Evolutionary conservation across 2,329 filamentous ascomycete species (phyloP), one percentile per base, ranked within the genome.

Genomic region (Cryphonectria parasitica): DNA sequence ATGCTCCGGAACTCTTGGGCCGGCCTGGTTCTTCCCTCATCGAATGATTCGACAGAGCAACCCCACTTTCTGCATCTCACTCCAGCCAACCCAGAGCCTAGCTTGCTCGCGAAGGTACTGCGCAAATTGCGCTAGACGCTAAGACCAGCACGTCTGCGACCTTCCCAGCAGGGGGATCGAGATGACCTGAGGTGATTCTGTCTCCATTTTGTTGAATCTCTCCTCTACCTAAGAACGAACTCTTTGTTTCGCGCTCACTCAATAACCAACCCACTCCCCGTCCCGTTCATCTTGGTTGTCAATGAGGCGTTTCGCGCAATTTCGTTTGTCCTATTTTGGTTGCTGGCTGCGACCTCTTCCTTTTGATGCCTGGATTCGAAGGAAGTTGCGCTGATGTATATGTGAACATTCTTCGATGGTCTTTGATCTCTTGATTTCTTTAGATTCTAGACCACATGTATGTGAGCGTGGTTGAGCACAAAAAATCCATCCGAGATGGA

Each of bases 41-140:
- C 62, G 62, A 69, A 36, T 69, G 68, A 69, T 69, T 61, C 54
- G 68, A 65, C 64, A 61, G 39, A 64, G 31, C n/a, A 19, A 64
- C 45, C 45, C 34, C 69, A 68, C 62, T 63, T 11, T 54, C 63
- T 62, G 36, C 62, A 41, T 64, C 19, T 25, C 4, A 22, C 41
- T 41, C 58, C 63, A 54, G 58, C 71, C 71, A 71, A 69, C 64
- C 66, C 62, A 31, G 63, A 58, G 69, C 39, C 66, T n/a, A 17
- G 62, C 36, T n/a, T 62, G n/a, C 31, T 34, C 67, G 34, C 54
- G 61, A 43, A 58, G 34, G 43, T 61, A 49, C 45, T 49, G 45
- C 45, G 45, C 45, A 70, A 68, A 72, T 71, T 72, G 63, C 69
- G 22, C 39, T 58, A 49, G 43, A 61, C 71, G 71, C 69, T 71